Evolutionary conservation across 1,284 basidiomycete species (phyloP).

Genomic region (Moesziomyces sp.): DNA sequence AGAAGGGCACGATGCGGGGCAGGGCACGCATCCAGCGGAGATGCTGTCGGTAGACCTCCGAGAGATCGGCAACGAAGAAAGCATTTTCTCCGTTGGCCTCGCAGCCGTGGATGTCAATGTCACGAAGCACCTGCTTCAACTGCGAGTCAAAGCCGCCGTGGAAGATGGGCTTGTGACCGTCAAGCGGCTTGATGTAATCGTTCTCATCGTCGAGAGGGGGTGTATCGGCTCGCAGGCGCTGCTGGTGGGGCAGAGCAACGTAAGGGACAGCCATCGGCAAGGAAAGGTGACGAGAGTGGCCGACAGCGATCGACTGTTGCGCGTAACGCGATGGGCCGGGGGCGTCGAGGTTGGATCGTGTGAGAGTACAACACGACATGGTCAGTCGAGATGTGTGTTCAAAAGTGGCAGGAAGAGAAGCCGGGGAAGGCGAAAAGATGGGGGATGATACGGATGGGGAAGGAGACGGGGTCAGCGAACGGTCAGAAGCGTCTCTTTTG

Average conservation of each 20-base stretch:
- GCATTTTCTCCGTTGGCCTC: constrained; percentile 84
- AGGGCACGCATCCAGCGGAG: constrained; percentile 83
- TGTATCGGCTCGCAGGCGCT: constrained; percentile 42
- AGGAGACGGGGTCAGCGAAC: constrained; percentile 6
- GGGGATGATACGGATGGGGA: background rate
- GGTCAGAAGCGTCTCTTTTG: constrained; percentile 15
- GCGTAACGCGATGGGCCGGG: constrained; percentile 30
- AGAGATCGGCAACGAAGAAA: constrained; percentile 95
- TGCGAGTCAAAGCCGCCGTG: constrained; percentile 55
- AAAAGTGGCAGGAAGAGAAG: background rate
- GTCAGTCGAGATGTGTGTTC: background rate
- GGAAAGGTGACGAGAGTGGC: constrained; percentile 13
- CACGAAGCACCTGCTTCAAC: constrained; percentile 50
- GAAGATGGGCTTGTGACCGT: constrained; percentile 55
- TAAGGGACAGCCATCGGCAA: constrained; percentile 45
- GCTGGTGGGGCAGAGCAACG: constrained; percentile 42
- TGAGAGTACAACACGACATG: constrained; percentile 30
- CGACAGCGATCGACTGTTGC: constrained; percentile 33
- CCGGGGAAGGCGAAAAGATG: background rate
- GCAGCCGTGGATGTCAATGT: constrained; percentile 69
- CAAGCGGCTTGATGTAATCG: constrained; percentile 45
- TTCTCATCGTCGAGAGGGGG: constrained; percentile 49
- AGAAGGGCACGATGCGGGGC: constrained; percentile 85
- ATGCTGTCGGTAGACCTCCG: constrained; percentile 86
- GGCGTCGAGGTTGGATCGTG: constrained; percentile 14